Percentiles rank a stretch among this genome's conserved stretches.
Evolutionary conservation across 768 basidiomycete species (phyloP).

Genomic region (Coprinopsis sp.): DNA sequence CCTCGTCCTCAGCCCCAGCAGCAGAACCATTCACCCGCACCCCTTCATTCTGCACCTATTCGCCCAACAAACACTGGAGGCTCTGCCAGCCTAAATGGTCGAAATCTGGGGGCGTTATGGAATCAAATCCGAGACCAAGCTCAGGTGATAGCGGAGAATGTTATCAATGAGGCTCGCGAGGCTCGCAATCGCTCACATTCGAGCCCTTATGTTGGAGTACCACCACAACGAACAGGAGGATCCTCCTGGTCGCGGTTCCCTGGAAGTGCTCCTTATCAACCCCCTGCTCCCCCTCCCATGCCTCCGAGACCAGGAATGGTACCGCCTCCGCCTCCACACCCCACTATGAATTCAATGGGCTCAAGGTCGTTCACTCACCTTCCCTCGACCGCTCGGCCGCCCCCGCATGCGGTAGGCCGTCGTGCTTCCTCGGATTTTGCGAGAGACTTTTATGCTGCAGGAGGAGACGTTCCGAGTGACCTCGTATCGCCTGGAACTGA

Average conservation of each 20-base stretch:
- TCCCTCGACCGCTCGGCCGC: constrained; percentile 11
- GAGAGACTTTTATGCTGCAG: constrained; percentile 58
- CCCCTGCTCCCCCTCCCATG: too few species aligned
- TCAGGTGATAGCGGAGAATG: constrained; percentile 1
- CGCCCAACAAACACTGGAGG: background rate
- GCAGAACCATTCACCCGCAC: background rate
- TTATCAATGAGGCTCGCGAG: background rate
- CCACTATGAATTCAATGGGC: too few species aligned
- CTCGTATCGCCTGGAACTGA: constrained; percentile 3
- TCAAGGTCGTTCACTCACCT: too few species aligned
- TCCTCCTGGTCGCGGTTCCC: too few species aligned
- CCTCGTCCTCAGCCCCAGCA: constrained; percentile 7
- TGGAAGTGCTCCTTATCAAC: too few species aligned
- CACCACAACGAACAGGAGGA: too few species aligned
- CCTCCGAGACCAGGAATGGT: too few species aligned
- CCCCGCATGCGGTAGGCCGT: constrained; percentile 17
- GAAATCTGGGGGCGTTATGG: constrained; percentile 1
- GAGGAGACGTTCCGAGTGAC: constrained; percentile 24
- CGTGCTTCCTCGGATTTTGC: constrained; percentile 46
- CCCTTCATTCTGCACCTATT: background rate
- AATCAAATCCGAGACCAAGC: constrained; percentile 3
- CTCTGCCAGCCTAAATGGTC: too few species aligned
- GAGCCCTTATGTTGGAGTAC: too few species aligned
- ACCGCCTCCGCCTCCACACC: too few species aligned
- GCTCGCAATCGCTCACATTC: background rate